Evolutionary conservation across 2,329 filamentous ascomycete genomes (phyloP), one percentile per base, ranked within the genome.

Genomic region (Tolypocladium nubicola): DNA sequence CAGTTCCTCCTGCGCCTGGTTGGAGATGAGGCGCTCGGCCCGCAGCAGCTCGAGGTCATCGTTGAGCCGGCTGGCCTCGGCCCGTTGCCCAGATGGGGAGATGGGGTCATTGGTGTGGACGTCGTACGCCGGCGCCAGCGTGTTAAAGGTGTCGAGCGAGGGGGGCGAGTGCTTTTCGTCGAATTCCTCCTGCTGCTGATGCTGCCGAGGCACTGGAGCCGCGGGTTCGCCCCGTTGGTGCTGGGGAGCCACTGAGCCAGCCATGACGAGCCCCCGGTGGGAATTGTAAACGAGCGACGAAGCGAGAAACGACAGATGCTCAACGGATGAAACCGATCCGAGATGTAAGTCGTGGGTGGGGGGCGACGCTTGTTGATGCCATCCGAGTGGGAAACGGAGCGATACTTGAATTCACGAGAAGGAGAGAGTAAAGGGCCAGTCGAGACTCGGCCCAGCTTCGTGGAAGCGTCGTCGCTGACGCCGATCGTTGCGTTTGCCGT

Each of bases 1-100:
- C 13, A 57, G 49, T 4, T 61, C 62, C 10, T 75, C 70, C 54
- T 73, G 66, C 38, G 76, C 74, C 53, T 77, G 70, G 16, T 72
- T 68, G 8, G 77, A 79, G 16, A 79, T 70, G 52, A 74, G 63
- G 2, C 75, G 72, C 61, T 80, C 77, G 52, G 75, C 71, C 3
- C 77, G 75, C 26, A 79, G 68, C 6, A 80, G 68, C 57, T 79
- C 78, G 19, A 80, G 71, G 54, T 79, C 76, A 56, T 80, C 78
- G 53, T 75, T 73, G 19, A 79, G 65, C 3, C 77, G 72, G 58
- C 64, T 69, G 35, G 66, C 67, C 50, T 73, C 67, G 41, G 68
- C 69, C 11, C 71, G 69, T 50, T 67, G 66, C 14, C 60, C 60
- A 1, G 64, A 61, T 1, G 68, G 66, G 3, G 68, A 68, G 37